Percentiles rank a stretch among this genome's conserved stretches.
These are phyloP conservation scores for Colletotrichum caudatum DNA, from an alignment of 2,329 filamentous ascomycete species.

Conservation along the genomic window DNA sequence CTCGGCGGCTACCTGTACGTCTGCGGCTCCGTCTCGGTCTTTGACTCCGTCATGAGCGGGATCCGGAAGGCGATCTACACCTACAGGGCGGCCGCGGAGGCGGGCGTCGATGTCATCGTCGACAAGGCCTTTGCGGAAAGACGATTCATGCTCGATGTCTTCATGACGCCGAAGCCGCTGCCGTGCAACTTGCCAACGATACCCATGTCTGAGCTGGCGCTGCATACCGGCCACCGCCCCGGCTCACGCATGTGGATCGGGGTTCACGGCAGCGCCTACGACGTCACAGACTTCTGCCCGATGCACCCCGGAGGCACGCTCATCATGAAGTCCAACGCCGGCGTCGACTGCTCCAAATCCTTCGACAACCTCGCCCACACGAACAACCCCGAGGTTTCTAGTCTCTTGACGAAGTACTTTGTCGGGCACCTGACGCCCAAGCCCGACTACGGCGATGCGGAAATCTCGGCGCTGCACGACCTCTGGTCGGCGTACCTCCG, in stretches of 20 bases:
- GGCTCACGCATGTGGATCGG: conserved; percentile 63
- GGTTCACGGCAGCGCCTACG: conserved; percentile 65
- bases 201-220: conserved; percentile 61
- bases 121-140: conserved; percentile 66
- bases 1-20: conserved; percentile 49
- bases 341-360: conserved; percentile 64
- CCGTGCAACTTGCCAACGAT: conserved; percentile 64
- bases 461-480: conserved; percentile 60
- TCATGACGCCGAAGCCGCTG: conserved; percentile 66
- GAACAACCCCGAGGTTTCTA: conserved; percentile 66
- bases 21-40: conserved; percentile 51
- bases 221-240: conserved; percentile 63
- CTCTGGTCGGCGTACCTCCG: conserved; percentile 64
- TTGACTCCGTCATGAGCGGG: conserved; percentile 67
- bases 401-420: conserved; percentile 66
- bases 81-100: conserved; percentile 63
- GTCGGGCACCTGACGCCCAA: conserved; percentile 64
- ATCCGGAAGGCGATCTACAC: conserved; percentile 67
- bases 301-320: conserved; percentile 67
- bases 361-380: conserved; percentile 68
- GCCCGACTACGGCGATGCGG: conserved; percentile 58
- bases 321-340: conserved; percentile 66
- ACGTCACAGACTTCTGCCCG: conserved; percentile 64
- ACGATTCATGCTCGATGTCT: conserved; percentile 68
- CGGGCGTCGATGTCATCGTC: conserved; percentile 62